Evolutionary conservation across 2,329 filamentous ascomycete species (phyloP), one percentile per base, ranked within the genome.

Genomic region (Pseudopithomyces maydicus): DNA sequence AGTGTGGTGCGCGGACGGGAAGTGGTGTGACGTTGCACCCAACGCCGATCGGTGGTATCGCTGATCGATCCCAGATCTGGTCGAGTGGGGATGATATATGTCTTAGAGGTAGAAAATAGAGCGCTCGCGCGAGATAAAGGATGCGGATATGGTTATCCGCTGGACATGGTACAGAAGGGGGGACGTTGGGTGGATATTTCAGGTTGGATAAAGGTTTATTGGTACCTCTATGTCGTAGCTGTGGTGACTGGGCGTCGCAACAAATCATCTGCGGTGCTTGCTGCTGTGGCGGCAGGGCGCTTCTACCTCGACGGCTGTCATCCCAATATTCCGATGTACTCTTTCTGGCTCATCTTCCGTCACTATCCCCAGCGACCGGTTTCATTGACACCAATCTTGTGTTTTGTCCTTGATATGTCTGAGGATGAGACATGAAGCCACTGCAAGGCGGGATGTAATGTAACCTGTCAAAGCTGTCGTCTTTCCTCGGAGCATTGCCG

Each of bases 381-480:
- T 43, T 53, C 39, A 38, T 39, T 33, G 41, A 54, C 26, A 23
- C 49, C 49, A 42, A 47, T 45, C 7, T 42, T 46, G 48, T 56
- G 51, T 55, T 36, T 57, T 33, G 39, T 35, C 38, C 51, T 23
- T 55, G 47, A 53, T 50, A 55, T 50, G 52, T 60, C 45, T 55
- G 45, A 50, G 44, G n/a, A 35, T 61, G 52, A 63, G 58, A 60
- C 62, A 60, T 43, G 52, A 20, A 20, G 47, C 57, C 36, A 49
- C 58, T 55, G 54, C 60, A 61, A 49, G 63, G 55, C 52, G 35
- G 52, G 26, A 49, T 61, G 51, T 59, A 48, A 67, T 65, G 65
- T 68, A 66, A 66, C 60, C 64, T 70, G 66, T 72, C 66, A 68
- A 61, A 59, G 56, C 55, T 64, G 57, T 54, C 29, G 43, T 54